Base-by-base conservation (phyloP, 2,329 filamentous ascomycete species). In the Trichoderma hamatum region DNA sequence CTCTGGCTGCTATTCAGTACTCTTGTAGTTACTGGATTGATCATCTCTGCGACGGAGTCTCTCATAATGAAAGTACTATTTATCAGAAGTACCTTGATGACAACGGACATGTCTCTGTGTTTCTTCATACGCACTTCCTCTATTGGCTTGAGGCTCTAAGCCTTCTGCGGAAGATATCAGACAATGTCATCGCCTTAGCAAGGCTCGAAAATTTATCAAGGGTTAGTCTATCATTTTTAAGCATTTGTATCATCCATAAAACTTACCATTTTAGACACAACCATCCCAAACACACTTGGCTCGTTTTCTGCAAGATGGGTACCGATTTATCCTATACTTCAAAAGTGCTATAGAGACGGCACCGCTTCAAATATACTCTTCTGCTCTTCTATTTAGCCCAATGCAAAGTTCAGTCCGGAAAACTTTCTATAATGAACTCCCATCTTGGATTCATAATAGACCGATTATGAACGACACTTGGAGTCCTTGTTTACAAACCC, bases 121-220 rank as follows among this genome's bases (percentile, higher is more conserved):
- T 84, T 70, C 69, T 83, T 7, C 62, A 74, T 69, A 64, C 73
- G 21, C 76, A 80, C 19, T 76, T 77, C 61, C 75, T 84, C 1
- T 76, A 83, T 65, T 84, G 80, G 82, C 73, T 84, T 3, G 82
- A 84, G 69, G 78, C 79, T 36, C 74, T 84, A 1, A 80, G 79
- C 61, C 75, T 82, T 5, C 69, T 80, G 13, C 52, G 62, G 5
- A 71, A 72, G 54, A 72, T 76, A 6, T 69, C 71, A 5, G 55
- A 73, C 68, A 78, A 64, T 30, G 30, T 71, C 5, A 32, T n/a
- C 19, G 55, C 67, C 3, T 46, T 70, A 26, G 46, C 36, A 24
- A 67, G 59, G 21, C 69, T 72, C n/a, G 64, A 62, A 14, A 26
- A 32, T 49, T 68, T 72, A 28, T 24, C 68, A 14, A 28, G 28